phyloP scores from a whole-genome alignment of 345 rosid species.

The Aurinia saxatilis region DNA sequence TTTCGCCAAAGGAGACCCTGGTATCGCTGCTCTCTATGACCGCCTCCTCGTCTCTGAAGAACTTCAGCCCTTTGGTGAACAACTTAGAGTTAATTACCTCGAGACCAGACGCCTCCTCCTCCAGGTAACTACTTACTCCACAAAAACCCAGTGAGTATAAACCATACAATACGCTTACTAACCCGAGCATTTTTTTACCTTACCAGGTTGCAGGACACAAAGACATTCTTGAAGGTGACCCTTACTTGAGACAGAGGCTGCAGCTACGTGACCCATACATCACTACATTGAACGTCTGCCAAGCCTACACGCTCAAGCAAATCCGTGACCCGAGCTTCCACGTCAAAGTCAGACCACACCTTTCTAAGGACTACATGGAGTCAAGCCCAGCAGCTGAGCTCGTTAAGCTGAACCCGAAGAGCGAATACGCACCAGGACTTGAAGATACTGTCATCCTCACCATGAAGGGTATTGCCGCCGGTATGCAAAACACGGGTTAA shows the following conservation, averaged over 20 bases:
- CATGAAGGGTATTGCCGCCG: constrained; percentile 98
- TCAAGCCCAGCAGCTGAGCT: constrained; percentile 66
- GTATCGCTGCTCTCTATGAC: constrained; percentile 83
- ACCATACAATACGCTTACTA: background rate
- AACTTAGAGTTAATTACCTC: constrained; percentile 54
- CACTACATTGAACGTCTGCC: constrained; percentile 83
- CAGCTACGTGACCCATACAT: constrained; percentile 88
- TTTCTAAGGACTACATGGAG: constrained; percentile 64
- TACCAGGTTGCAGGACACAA: constrained; percentile 69
- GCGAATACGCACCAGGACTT: constrained; percentile 58
- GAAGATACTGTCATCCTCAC: constrained; percentile 94
- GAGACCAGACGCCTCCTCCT: constrained; percentile 77
- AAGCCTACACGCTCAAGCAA: constrained; percentile 82
- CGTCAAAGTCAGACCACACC: constrained; percentile 61
- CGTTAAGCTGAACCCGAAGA: constrained; percentile 34
- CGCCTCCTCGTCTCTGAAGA: constrained; percentile 80
- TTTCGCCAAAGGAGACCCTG: constrained; percentile 95
- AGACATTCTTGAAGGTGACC: constrained; percentile 94
- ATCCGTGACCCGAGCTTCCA: constrained; percentile 78
- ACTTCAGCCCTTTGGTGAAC: constrained; percentile 67
- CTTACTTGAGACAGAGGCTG: constrained; percentile 89
- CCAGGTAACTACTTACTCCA: constrained; percentile 46
- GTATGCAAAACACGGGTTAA: constrained; percentile 92
- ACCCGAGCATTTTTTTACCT: background rate
- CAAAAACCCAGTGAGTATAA: background rate